Evolutionary conservation across 1,284 basidiomycete species (phyloP).

Genomic region (Cryptococcus hybrid): DNA sequence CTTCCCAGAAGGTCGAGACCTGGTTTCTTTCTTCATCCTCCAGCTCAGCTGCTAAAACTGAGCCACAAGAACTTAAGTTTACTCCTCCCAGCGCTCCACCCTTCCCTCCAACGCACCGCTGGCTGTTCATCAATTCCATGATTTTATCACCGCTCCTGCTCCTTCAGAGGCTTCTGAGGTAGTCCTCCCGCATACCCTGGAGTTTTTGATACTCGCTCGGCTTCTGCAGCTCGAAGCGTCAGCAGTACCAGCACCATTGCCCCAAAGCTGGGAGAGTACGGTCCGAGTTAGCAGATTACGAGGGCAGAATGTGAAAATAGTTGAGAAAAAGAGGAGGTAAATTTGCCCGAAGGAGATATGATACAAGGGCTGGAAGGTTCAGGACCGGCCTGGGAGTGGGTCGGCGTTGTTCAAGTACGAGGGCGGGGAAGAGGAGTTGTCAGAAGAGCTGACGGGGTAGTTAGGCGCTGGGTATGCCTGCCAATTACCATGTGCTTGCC

Average conservation of each 20-base stretch:
- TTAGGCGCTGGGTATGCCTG: slow-evolving; percentile 31
- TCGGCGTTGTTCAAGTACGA: slow-evolving; percentile 23
- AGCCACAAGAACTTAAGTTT: too few relatives aligned
- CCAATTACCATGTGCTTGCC: background rate
- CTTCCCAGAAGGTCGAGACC: too few relatives aligned
- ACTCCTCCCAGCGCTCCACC: too few relatives aligned
- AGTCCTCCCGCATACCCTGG: slow-evolving; percentile 6
- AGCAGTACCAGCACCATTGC: background rate
- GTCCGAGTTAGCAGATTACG: too few relatives aligned
- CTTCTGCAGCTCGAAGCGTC: background rate
- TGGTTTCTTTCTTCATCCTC: too few relatives aligned
- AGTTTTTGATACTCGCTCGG: slow-evolving; percentile 7
- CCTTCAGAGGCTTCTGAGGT: slow-evolving; percentile 7
- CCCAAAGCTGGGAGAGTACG: background rate
- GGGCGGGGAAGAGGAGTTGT: slow-evolving; percentile 32
- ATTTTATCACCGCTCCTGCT: slow-evolving; percentile 6
- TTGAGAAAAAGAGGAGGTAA: background rate
- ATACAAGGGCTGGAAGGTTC: slow-evolving; percentile 3
- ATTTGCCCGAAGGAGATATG: slow-evolving; percentile 5
- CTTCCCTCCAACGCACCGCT: background rate
- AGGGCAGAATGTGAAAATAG: background rate
- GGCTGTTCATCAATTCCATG: slow-evolving; percentile 2
- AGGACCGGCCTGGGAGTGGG: slow-evolving; percentile 28
- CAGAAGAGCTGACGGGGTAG: slow-evolving; percentile 24
- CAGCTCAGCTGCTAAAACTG: too few relatives aligned